Evolutionary conservation across 2,329 filamentous ascomycete genomes (phyloP).

Genomic region (Sarocladiaceae sp.): DNA sequence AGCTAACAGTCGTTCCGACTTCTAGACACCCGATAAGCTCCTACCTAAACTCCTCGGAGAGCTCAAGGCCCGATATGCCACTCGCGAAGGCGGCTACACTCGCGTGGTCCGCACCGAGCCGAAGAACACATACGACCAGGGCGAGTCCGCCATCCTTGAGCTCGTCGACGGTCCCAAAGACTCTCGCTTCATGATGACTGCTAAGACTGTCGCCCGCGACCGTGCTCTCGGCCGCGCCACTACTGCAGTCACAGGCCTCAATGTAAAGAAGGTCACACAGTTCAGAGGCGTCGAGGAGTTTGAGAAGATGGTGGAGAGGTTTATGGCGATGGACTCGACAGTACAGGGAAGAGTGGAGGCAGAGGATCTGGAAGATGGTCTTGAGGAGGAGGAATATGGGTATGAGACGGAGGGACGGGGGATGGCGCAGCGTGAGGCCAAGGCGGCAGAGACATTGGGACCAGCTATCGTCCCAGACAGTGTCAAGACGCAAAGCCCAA

Average conservation of each 20-base stretch:
- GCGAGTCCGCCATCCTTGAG: slow-evolving; percentile 83
- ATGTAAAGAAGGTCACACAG: slow-evolving; percentile 81
- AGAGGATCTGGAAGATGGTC: slow-evolving; percentile 8
- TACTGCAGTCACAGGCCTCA: slow-evolving; percentile 67
- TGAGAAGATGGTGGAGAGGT: slow-evolving; percentile 53
- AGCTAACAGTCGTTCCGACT: slow-evolving; percentile 2
- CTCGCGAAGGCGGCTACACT: slow-evolving; percentile 86
- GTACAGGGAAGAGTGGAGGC: slow-evolving; percentile 11
- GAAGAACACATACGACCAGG: slow-evolving; percentile 76
- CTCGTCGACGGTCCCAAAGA: slow-evolving; percentile 92
- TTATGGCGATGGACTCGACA: slow-evolving; percentile 22
- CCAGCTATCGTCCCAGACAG: slow-evolving; percentile 22
- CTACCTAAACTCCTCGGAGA: slow-evolving; percentile 85
- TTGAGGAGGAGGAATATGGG: slow-evolving; percentile 19
- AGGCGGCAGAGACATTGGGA: slow-evolving; percentile 26
- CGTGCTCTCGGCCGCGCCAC: slow-evolving; percentile 48
- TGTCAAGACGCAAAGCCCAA: slow-evolving; percentile 16
- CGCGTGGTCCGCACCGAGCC: slow-evolving; percentile 90
- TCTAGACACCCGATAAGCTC: slow-evolving; percentile 60
- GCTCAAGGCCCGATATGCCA: slow-evolving; percentile 70
- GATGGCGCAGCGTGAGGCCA: slow-evolving; percentile 19
- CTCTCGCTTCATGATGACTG: slow-evolving; percentile 91
- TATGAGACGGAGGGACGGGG: slow-evolving; percentile 9
- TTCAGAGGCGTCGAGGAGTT: slow-evolving; percentile 63
- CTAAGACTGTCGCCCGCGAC: slow-evolving; percentile 69